phyloP scores from a whole-genome alignment of 495 filamentous ascomycete species.

The Penicillium herquei region DNA sequence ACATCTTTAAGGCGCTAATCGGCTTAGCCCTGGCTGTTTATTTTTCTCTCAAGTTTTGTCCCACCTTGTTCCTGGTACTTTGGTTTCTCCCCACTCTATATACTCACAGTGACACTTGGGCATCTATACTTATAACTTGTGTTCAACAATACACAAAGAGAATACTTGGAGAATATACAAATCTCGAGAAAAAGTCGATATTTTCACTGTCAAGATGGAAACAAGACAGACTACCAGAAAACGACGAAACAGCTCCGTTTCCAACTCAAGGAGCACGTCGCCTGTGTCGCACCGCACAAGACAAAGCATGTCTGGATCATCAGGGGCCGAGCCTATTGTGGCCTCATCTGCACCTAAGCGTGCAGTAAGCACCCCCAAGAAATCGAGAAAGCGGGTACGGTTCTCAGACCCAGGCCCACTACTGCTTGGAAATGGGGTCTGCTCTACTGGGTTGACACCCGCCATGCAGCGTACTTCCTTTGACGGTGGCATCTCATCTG shows the following conservation, averaged over 20 bases:
- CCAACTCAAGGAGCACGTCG: slow-evolving; percentile 13
- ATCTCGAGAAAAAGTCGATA: too few relatives aligned
- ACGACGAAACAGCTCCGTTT: slow-evolving; percentile 28
- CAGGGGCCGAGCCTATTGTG: neutral
- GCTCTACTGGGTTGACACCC: slow-evolving; percentile 68
- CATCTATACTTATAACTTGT: neutral
- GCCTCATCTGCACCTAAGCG: neutral
- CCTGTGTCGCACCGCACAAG: slow-evolving; percentile 24
- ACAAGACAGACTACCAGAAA: slow-evolving; percentile 32
- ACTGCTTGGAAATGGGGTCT: slow-evolving; percentile 23
- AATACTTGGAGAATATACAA: too few relatives aligned
- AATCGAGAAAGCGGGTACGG: slow-evolving; percentile 61
- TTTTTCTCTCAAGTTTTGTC: slow-evolving; percentile 5
- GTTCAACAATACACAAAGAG: neutral
- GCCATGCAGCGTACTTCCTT: slow-evolving; percentile 57
- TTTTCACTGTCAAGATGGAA: slow-evolving; percentile 21
- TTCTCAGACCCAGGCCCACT: slow-evolving; percentile 69
- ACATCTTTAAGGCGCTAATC: slow-evolving; percentile 15
- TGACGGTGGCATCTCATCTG: slow-evolving; percentile 6
- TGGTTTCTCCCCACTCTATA: slow-evolving; percentile 2
- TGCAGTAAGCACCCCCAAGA: slow-evolving; percentile 26
- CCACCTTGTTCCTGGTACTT: neutral
- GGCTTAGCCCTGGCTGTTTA: slow-evolving; percentile 7
- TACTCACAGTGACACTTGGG: neutral
- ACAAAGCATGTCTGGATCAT: slow-evolving; percentile 4